Conservation (phyloP, 306 rosid species). For the Prunus davidiana region DNA sequence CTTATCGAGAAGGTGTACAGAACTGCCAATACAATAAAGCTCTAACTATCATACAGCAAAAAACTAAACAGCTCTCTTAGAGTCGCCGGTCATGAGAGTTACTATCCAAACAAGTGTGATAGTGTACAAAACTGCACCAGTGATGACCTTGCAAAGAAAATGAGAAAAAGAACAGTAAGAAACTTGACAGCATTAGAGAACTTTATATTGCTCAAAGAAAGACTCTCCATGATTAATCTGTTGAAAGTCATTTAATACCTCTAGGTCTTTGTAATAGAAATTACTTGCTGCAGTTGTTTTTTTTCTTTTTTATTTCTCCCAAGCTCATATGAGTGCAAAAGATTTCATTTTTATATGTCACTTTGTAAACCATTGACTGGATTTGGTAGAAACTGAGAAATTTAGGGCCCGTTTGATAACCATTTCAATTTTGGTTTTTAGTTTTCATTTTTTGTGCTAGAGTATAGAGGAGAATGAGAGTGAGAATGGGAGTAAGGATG, state of each 20-base stretch:
- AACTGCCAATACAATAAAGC: background rate
- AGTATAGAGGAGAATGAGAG: too few relatives aligned
- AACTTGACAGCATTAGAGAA: background rate
- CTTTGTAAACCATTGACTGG: background rate
- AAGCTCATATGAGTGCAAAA: background rate
- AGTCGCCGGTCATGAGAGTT: background rate
- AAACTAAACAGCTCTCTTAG: background rate
- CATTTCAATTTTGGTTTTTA: too few relatives aligned
- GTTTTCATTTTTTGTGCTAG: too few relatives aligned
- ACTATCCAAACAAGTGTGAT: background rate
- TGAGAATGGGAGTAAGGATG: too few relatives aligned
- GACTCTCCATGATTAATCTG: too few relatives aligned
- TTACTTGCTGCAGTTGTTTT: background rate
- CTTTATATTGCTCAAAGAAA: too few relatives aligned
- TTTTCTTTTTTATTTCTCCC: background rate
- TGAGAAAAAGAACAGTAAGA: background rate
- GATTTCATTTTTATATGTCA: background rate
- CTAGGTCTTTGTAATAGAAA: background rate
- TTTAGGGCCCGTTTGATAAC: too few relatives aligned
- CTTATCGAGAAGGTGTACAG: too few relatives aligned
- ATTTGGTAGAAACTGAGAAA: background rate
- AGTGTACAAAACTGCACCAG: background rate
- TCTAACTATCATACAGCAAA: background rate
- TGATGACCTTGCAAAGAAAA: background rate
- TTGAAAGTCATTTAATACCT: too few relatives aligned